Conservation (phyloP, 768 basidiomycete genomes). For the Trametes coccinea region DNA sequence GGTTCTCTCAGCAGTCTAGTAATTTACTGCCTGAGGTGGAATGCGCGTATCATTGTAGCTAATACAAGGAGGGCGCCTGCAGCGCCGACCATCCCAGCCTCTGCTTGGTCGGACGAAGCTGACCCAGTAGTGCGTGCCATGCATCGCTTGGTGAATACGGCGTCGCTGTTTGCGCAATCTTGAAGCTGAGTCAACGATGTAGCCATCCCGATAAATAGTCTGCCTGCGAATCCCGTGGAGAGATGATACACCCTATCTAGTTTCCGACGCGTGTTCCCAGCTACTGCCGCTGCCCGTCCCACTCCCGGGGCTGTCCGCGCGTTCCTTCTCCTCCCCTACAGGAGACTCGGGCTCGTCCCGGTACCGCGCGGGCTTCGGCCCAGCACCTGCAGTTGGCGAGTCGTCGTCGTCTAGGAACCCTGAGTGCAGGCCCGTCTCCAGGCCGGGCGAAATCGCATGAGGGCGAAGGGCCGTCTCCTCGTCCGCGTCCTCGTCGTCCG, state of each 20-base stretch:
- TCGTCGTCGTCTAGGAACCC: slow-evolving; percentile 85
- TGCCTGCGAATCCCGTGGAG: slow-evolving; percentile 7
- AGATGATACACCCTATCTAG: slow-evolving; percentile 23
- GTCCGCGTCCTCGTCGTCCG: slow-evolving; percentile 77
- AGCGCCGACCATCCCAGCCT: too few relatives aligned
- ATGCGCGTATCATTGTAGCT: too few relatives aligned
- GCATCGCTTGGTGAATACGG: too few relatives aligned
- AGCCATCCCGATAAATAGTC: not conserved
- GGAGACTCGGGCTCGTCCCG: slow-evolving; percentile 53
- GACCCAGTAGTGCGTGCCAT: too few relatives aligned
- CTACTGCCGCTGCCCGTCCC: slow-evolving; percentile 61
- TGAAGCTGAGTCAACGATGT: not conserved
- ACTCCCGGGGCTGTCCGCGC: slow-evolving; percentile 39
- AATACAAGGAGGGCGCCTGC: too few relatives aligned
- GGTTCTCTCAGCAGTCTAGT: too few relatives aligned
- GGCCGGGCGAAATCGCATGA: slow-evolving; percentile 35
- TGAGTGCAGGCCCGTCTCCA: slow-evolving; percentile 62
- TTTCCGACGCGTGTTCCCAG: slow-evolving; percentile 70
- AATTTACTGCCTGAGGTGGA: too few relatives aligned
- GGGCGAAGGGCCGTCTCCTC: slow-evolving; percentile 66
- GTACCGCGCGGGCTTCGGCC: slow-evolving; percentile 36
- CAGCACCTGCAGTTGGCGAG: slow-evolving; percentile 32
- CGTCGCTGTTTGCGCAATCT: too few relatives aligned
- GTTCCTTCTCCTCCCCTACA: slow-evolving; percentile 19
- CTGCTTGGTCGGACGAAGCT: too few relatives aligned